Base-by-base conservation (phyloP, 2,329 filamentous ascomycete species). In the Neocatenulostroma microsporum region DNA sequence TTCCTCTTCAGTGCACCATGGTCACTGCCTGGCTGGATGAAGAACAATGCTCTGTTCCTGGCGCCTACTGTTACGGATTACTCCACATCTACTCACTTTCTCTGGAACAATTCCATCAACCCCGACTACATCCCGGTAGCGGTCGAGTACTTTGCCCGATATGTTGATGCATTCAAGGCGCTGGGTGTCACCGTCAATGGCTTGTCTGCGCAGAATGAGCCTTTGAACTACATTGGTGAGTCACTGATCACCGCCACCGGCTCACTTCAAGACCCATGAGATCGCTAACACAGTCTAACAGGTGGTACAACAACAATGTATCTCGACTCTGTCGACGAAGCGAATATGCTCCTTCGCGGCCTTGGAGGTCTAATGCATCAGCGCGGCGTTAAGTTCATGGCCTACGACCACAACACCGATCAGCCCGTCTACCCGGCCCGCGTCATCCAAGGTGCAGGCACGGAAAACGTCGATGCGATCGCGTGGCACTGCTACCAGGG, bases 1-100 rank as follows among this genome's bases (percentile, higher is more conserved):
- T 57, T 55, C 20, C 49, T 62, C 12, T 46, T 61, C 15, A 61
- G 62, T 3, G 55, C 60, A 2, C 53, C 60, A 1, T 64, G 62
- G 62, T 56, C 53, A 11, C 52, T 54, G 11, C 61, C 62, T 0
- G 60, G 58, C 3, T 64, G 62, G 61, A 63, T 62, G 56, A 64
- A 64, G 42, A 37, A 60, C 17, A 62, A 63, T 26, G 54, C 50
- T 3, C 50, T 56, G n/a, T 44, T 51, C 30, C 36, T 52, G 18
- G 49, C 48, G n/a, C 47, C 45, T 10, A 41, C 36, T 10, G 50
- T 60, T 18, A 41, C 36, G 17, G 28, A 46, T n/a, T 23, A 13
- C 27, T n/a, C 23, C 19, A 26, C 21, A 8, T 18, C 23, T 45
- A 42, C 19, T 34, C 44, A 25, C 14, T 34, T 37, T 21, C 21